Evolutionary conservation across 345 rosid genomes (phyloP).

Genomic region (Hibiscus mutabilis): DNA sequence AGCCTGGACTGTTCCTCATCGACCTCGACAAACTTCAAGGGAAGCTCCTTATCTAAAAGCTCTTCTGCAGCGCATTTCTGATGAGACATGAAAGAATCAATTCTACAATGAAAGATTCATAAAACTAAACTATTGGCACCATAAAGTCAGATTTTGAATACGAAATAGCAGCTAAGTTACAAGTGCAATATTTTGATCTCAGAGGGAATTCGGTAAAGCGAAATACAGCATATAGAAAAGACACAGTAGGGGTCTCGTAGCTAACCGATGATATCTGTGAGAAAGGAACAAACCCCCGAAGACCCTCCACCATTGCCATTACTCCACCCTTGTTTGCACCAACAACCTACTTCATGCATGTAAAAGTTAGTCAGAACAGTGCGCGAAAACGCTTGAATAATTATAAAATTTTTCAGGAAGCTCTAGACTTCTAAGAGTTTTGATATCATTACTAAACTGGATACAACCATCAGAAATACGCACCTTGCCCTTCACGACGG

Average conservation of each 20-base stretch:
- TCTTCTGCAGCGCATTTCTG: conserved; percentile 86
- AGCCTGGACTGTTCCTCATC: conserved; percentile 92
- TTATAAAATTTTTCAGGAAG: not conserved
- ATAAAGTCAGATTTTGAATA: not conserved
- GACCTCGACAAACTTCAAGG: conserved; percentile 88
- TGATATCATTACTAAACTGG: not conserved
- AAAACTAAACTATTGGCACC: not conserved
- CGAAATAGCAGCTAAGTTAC: not conserved
- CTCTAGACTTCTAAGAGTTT: not conserved
- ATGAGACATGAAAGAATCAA: conserved; percentile 4
- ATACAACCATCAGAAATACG: conserved; percentile 12
- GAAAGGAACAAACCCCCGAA: conserved; percentile 91
- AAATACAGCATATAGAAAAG: not conserved
- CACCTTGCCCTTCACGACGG: conserved; percentile 79
- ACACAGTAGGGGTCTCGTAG: conserved; percentile 8
- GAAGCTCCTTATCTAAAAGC: conserved; percentile 75
- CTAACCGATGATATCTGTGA: conserved; percentile 81
- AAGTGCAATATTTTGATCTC: not conserved
- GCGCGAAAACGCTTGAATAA: not conserved
- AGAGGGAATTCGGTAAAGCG: not conserved
- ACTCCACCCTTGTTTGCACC: conserved; percentile 92
- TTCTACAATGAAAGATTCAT: not conserved
- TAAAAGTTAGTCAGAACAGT: conserved; percentile 3
- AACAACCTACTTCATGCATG: conserved; percentile 45
- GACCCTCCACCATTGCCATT: conserved; percentile 76